Percentiles rank a stretch among this genome's conserved stretches.
phyloP scores from a whole-genome alignment of 148 eudicot genomes.

The Amaranthus hypochondriacus region DNA sequence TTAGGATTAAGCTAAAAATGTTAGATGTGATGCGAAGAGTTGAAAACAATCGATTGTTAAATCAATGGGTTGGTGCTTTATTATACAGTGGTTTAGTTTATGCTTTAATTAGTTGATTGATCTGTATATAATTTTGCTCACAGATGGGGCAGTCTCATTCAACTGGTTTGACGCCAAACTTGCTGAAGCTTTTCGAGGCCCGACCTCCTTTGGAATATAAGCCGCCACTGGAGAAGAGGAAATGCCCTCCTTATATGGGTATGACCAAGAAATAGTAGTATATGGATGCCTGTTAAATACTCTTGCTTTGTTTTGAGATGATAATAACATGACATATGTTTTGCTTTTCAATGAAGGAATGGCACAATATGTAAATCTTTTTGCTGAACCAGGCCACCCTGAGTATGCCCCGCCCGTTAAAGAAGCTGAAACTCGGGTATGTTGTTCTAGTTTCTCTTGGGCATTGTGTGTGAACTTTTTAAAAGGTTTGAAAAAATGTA shows the following conservation, averaged over 20 bases:
- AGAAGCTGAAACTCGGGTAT: conserved; percentile 83
- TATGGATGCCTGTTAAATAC: not conserved
- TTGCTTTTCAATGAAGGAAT: conserved; percentile 46
- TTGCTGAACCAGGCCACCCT: conserved; percentile 86
- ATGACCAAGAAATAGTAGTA: not conserved
- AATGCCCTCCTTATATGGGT: conserved; percentile 92
- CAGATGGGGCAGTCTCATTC: conserved; percentile 97
- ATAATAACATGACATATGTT: conserved; percentile 1
- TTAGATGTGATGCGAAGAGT: not conserved
- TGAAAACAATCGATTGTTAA: not conserved
- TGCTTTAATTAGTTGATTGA: not conserved
- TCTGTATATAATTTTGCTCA: not conserved
- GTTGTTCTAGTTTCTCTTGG: conserved; percentile 4
- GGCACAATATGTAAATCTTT: conserved; percentile 74
- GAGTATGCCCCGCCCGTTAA: conserved; percentile 84
- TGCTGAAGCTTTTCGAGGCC: conserved; percentile 90
- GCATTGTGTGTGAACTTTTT: not conserved
- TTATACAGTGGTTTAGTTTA: not conserved
- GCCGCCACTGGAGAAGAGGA: conserved; percentile 91
- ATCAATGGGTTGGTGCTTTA: not conserved
- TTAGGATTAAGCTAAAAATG: not conserved
- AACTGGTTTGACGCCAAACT: conserved; percentile 76
- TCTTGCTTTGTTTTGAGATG: not conserved
- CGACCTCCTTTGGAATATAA: conserved; percentile 86
- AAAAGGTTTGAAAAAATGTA: not conserved